A percentile compares a stretch with the other conserved stretches of the same genome.
phyloP scores from a whole-genome alignment of 257 asterid species.

The Dorcoceras hygrometricum region DNA sequence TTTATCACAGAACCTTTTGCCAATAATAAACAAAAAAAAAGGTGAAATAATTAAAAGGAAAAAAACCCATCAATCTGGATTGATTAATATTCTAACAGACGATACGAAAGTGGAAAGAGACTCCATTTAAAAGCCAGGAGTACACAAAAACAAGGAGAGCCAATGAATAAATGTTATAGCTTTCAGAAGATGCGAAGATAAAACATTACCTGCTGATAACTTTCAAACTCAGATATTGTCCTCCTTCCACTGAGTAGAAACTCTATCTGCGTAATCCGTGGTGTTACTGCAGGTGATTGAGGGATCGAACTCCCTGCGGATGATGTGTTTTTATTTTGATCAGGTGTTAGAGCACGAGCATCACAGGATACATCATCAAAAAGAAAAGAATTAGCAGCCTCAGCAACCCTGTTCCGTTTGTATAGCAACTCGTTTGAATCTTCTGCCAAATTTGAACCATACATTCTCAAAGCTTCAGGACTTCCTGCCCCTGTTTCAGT shows the following conservation, averaged over 20 bases:
- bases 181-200: conserved; percentile 20
- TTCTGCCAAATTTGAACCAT: conserved; percentile 37
- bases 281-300: conserved; percentile 84
- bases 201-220: conserved; percentile 72
- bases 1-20: not conserved
- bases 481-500: conserved; percentile 45
- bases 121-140: not conserved
- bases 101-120: not conserved
- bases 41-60: not conserved
- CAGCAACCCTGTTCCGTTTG: conserved; percentile 42
- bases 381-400: conserved; percentile 39
- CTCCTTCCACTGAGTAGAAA: conserved; percentile 61
- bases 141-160: conserved; percentile 15
- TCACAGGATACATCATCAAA: conserved; percentile 44
- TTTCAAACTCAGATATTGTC: conserved; percentile 74
- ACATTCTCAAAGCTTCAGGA: conserved; percentile 51
- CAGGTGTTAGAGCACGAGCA: conserved; percentile 37
- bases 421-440: conserved; percentile 51
- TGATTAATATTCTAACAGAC: not conserved
- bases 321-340: conserved; percentile 49
- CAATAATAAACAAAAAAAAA: not conserved
- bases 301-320: conserved; percentile 84
- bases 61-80: not conserved
- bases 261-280: conserved; percentile 77
- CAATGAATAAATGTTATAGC: conserved; percentile 18